Evolutionary conservation across 495 filamentous ascomycete species (phyloP), one percentile per base, ranked within the genome.

Genomic region (Mytilinidion resinicola): DNA sequence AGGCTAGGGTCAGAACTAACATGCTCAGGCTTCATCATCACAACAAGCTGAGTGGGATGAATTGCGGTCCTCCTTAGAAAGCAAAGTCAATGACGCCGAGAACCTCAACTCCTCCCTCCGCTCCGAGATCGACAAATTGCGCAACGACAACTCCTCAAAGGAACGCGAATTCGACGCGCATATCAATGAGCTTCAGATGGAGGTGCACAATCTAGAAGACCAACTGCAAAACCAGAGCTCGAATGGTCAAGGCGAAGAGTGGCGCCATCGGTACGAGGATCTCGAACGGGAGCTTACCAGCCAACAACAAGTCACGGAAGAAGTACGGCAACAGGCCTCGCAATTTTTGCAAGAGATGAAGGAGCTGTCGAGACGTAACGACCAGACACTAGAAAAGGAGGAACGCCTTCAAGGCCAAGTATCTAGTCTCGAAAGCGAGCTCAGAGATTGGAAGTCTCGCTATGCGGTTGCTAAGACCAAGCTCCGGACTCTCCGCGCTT

Each of bases 281-380:
- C 72, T 93, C 37, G 81, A 86, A 62, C 78, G 74, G 46, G 84
- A 89, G 63, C 86, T 96, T 62, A 75, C 86, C 57, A 82, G 82
- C 41, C 75, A 96, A 35, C 85, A 91, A 64, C 80, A 87, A 49
- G 79, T 95, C n/a, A 96, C 91, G 0, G 87, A 91, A 55, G 88
- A 95, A 67, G 93, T 96, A 36, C 82, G 89, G 19, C 82, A 80
- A 37, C 89, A 96, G 74, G 91, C 95, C 0, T 83, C 88, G 53
- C 79, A 84, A 49, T 96, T 90, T 69, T 74, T 98, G 14, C 79
- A 80, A 58, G 91, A 98, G 71, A 97, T 97, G 95, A 86, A 87
- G 62, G 76, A 77, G 34, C 78, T 98, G 38, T 91, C 90, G 11
- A 82, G 89, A 54, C 85, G 89, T 53, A 91, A 84, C 62, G 82